Base-by-base conservation (phyloP, 2,329 filamentous ascomycete species). In the Penicillium nordicum region DNA sequence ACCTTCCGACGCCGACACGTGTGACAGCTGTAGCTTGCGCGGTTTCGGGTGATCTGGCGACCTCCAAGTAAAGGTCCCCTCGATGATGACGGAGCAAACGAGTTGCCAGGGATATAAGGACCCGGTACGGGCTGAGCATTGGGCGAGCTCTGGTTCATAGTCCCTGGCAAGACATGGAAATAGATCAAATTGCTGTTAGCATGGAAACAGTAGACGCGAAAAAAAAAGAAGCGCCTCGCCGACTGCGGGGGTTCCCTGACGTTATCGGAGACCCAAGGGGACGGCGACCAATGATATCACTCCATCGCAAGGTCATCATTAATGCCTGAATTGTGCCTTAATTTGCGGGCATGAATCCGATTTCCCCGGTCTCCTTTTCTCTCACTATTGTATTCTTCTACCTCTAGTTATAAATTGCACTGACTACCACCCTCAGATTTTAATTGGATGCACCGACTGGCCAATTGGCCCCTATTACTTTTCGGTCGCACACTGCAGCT, bases 41-140 rank as follows among this genome's bases (percentile, higher is more conserved):
- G 74, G 45, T 76, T 78, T 18, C 78, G 74, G 37, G 77, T 79
- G 50, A 79, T 79, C 53, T 78, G 76, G 49, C 76, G 76, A 41
- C 69, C 69, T 36, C 65, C 59, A 4, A 60, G 62, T 27, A 72
- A 55, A 38, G 62, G 53, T 14, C 47, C 61, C 41, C 57, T 63
- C 50, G 55, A 49, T 37, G 58, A 46, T 36, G 30, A 16, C 25
- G 38, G 54, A 30, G 61, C 47, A 23, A 48, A 50, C 14, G 47
- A 43, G 21, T 37, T 36, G 38, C 47, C 45, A 23, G 56, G 56
- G 51, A 34, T 46, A 3, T 60, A 34, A 37, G 25, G 27, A 16
- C 54, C 55, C 50, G 47, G 30, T 41, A 44, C 18, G 18, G 59
- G 36, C 40, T 60, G 49, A 42, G 38, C 25, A 14, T 52, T 54